Percentiles rank a stretch among this genome's conserved stretches.
phyloP scores from a whole-genome alignment of 2,329 filamentous ascomycete species.

The Calonectria pseudoturangicola region DNA sequence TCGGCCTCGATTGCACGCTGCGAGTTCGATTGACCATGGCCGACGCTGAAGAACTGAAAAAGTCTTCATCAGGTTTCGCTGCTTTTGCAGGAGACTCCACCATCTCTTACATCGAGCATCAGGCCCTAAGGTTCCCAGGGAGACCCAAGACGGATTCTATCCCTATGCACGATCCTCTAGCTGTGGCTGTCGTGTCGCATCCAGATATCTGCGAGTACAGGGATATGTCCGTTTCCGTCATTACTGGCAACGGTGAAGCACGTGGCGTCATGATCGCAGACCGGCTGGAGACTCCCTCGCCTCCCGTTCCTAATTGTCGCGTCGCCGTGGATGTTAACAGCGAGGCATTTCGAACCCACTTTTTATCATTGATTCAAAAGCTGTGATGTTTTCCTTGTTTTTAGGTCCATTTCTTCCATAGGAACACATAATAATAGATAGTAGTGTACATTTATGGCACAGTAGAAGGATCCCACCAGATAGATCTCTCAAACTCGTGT shows the following conservation, averaged over 20 bases:
- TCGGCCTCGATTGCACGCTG: background rate
- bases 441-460: too few species aligned
- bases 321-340: background rate
- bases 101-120: background rate
- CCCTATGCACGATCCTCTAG: background rate
- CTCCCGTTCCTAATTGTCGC: background rate
- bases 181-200: background rate
- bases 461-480: too few species aligned
- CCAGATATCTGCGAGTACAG: background rate
- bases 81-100: background rate
- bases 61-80: background rate
- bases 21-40: background rate
- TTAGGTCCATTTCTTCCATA: too few species aligned
- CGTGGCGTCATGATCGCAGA: background rate
- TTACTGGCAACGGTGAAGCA: background rate
- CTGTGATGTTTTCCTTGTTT: background rate
- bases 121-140: background rate
- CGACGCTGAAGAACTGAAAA: background rate
- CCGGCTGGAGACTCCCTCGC: background rate
- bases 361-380: background rate
- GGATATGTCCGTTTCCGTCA: background rate
- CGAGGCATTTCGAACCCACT: background rate
- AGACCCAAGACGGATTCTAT: background rate
- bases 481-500: too few species aligned
- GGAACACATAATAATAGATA: too few species aligned